These are phyloP conservation scores for Penicillium palitans DNA, from an alignment of 2,329 filamentous ascomycete species.

Conservation along the genomic window DNA sequence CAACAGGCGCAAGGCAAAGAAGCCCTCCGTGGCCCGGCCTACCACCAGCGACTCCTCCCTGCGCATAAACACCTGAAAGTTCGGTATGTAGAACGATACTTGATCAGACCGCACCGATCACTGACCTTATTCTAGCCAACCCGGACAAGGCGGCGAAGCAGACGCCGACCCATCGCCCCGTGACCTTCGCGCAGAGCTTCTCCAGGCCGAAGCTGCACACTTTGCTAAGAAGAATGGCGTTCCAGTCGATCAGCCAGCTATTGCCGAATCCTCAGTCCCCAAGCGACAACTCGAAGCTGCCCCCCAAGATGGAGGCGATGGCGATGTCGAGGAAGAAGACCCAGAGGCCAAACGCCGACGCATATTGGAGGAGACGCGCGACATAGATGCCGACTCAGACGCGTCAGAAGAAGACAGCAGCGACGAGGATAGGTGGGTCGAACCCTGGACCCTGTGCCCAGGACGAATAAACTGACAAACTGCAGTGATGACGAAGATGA, in stretches of 20 bases:
- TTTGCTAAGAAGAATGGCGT: slow-evolving; percentile 79
- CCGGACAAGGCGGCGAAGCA: slow-evolving; percentile 84
- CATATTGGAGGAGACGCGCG: slow-evolving; percentile 82
- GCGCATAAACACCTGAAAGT: slow-evolving; percentile 92
- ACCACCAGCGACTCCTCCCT: slow-evolving; percentile 92
- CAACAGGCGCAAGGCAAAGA: slow-evolving; percentile 85
- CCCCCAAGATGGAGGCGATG: slow-evolving; percentile 32
- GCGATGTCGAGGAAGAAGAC: slow-evolving; percentile 60
- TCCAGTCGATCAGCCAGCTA: slow-evolving; percentile 47
- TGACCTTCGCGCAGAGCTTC: slow-evolving; percentile 85
- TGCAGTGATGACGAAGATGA: slow-evolving; percentile 71
- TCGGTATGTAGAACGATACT: slow-evolving; percentile 53
- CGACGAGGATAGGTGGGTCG: slow-evolving; percentile 58
- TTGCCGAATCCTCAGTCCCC: slow-evolving; percentile 43
- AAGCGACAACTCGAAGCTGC: slow-evolving; percentile 67
- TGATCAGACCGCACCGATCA: background rate
- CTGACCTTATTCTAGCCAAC: slow-evolving; percentile 55
- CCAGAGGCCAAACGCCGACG: slow-evolving; percentile 78
- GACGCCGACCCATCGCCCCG: slow-evolving; percentile 60
- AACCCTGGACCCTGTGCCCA: too few species aligned
- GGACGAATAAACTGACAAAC: slow-evolving; percentile 33
- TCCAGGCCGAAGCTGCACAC: slow-evolving; percentile 84
- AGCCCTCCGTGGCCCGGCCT: slow-evolving; percentile 85
- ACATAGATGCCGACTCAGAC: slow-evolving; percentile 80
- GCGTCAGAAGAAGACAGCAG: slow-evolving; percentile 60